phyloP scores from a whole-genome alignment of 371 early-diverging fungal genomes.

The Actinomucor elegans region DNA sequence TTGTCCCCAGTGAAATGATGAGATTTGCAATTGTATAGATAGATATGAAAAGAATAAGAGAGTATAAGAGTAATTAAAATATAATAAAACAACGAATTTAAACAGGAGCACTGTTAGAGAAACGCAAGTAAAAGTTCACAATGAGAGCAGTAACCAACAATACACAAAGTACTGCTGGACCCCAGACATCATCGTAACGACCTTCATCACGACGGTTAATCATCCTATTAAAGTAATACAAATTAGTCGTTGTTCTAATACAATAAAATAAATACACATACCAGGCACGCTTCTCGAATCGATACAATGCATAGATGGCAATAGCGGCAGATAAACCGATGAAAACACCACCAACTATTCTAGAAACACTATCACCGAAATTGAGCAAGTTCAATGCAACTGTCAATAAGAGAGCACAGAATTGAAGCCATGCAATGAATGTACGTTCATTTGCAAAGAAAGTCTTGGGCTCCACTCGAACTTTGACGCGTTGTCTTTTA shows the following conservation, averaged over 20 bases:
- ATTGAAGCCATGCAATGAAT: constrained; percentile 88
- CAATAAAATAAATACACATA: constrained; percentile 11
- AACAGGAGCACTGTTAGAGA: too few relatives aligned
- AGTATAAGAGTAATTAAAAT: too few relatives aligned
- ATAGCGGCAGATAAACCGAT: constrained; percentile 72
- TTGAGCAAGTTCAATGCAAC: constrained; percentile 81
- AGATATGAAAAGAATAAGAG: too few relatives aligned
- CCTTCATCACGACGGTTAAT: constrained; percentile 55
- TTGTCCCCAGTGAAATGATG: too few relatives aligned
- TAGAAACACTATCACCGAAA: constrained; percentile 61
- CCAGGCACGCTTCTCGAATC: constrained; percentile 87
- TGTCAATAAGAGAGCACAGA: constrained; percentile 71
- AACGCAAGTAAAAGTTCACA: constrained; percentile 48
- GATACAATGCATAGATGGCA: constrained; percentile 82
- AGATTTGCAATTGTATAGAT: too few relatives aligned
- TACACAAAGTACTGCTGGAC: constrained; percentile 81
- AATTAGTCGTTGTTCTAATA: constrained; percentile 22
- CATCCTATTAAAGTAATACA: constrained; percentile 43
- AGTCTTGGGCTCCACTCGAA: constrained; percentile 97
- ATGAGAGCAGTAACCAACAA: constrained; percentile 62
- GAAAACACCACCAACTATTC: constrained; percentile 46
- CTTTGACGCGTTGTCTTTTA: constrained; percentile 29
- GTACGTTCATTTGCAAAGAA: constrained; percentile 99
- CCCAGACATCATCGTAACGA: constrained; percentile 57
- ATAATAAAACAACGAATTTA: too few relatives aligned